phyloP scores from a whole-genome alignment of 345 rosid species.

The Cochlearia excelsa region DNA sequence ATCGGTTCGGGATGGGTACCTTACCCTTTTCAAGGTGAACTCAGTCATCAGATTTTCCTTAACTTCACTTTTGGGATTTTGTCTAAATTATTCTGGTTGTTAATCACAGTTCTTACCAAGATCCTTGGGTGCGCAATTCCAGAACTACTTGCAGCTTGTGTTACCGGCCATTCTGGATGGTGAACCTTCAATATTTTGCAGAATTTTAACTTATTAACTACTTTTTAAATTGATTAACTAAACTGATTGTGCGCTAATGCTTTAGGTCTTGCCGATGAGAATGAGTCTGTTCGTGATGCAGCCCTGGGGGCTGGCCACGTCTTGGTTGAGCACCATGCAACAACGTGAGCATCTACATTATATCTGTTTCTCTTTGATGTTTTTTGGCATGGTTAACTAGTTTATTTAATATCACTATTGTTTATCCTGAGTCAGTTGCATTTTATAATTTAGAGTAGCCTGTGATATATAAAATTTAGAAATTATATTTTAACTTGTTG shows the following conservation, averaged over 20 bases:
- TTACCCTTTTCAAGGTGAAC: constrained; percentile 90
- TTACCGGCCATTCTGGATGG: constrained; percentile 97
- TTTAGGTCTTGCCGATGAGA: constrained; percentile 98
- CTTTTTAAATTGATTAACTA: constrained; percentile 21
- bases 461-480: constrained; percentile 1
- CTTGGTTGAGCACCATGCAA: constrained; percentile 95
- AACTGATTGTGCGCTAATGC: constrained; percentile 21
- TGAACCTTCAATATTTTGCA: constrained; percentile 27
- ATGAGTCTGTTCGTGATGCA: constrained; percentile 98
- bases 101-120: constrained; percentile 80
- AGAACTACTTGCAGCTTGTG: constrained; percentile 90
- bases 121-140: constrained; percentile 89
- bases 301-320: constrained; percentile 99
- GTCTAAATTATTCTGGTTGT: constrained; percentile 23
- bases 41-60: constrained; percentile 8
- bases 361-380: constrained; percentile 4
- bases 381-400: neutral
- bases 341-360: constrained; percentile 51
- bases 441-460: constrained; percentile 3
- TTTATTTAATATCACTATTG: neutral
- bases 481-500: neutral
- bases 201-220: constrained; percentile 15
- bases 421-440: constrained; percentile 1
- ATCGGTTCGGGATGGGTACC: constrained; percentile 95
- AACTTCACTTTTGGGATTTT: neutral